Evolutionary conservation across 306 rosid genomes (phyloP).

Genomic region (Gillenia trifoliata): DNA sequence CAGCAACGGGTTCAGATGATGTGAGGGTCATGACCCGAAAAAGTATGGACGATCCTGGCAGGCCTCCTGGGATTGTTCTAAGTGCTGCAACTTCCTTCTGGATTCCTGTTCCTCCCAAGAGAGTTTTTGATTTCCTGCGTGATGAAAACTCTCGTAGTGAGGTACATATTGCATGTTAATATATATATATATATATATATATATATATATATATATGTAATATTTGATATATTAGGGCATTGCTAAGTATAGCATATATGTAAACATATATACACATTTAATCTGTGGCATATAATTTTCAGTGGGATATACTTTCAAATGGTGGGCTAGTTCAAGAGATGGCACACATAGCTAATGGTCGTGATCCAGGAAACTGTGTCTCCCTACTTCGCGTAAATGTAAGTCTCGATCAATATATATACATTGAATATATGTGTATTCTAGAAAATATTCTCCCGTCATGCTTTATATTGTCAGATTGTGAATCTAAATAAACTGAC

Average conservation of each 20-base stretch:
- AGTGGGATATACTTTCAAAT: slow-evolving; percentile 84
- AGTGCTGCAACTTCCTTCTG: slow-evolving; percentile 76
- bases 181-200: neutral
- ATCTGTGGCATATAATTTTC: slow-evolving; percentile 9
- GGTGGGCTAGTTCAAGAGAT: slow-evolving; percentile 55
- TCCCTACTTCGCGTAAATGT: slow-evolving; percentile 64
- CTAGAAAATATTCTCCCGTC: no score
- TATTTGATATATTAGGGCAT: neutral
- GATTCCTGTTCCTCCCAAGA: slow-evolving; percentile 54
- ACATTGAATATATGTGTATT: no score
- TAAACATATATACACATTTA: neutral
- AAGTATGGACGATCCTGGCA: slow-evolving; percentile 54
- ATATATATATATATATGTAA: no score
- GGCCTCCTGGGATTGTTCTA: slow-evolving; percentile 52
- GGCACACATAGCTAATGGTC: slow-evolving; percentile 72
- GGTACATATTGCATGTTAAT: slow-evolving; percentile 31
- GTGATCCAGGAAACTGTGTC: slow-evolving; percentile 60
- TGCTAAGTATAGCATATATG: neutral
- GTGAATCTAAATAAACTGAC: neutral
- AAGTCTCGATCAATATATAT: slow-evolving; percentile 6
- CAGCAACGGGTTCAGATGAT: slow-evolving; percentile 43
- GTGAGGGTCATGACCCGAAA: slow-evolving; percentile 57
- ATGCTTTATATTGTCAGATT: neutral
- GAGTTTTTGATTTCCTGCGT: slow-evolving; percentile 47
- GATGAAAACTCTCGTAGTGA: slow-evolving; percentile 42